Conservation (phyloP, 2,329 filamentous ascomycete species). For the Calycina herbarum region DNA sequence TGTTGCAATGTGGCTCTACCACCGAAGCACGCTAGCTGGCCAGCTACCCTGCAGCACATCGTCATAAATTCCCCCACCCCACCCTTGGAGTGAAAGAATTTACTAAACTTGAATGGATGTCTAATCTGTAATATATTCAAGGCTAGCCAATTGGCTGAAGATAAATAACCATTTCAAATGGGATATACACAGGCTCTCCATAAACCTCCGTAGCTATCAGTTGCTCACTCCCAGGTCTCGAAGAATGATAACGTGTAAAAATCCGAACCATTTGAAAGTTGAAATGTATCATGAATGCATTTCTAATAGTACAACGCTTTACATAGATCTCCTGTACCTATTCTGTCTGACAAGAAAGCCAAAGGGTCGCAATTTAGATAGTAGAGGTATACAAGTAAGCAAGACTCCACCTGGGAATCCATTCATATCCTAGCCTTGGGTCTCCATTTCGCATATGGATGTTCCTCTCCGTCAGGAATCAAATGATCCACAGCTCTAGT, state of each 20-base stretch:
- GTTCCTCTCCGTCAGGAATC: slow-evolving; percentile 44
- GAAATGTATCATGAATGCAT: no score
- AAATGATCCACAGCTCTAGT: slow-evolving; percentile 50
- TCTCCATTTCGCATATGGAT: slow-evolving; percentile 46
- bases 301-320: no score
- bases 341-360: background rate
- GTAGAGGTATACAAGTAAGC: background rate
- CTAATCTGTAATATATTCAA: no score
- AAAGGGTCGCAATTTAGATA: background rate
- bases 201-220: no score
- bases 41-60: background rate
- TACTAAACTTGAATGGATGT: no score
- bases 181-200: no score
- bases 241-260: no score
- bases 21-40: background rate
- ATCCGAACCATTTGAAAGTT: no score
- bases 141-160: no score
- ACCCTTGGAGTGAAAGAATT: no score
- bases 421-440: slow-evolving; percentile 34
- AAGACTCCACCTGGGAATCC: background rate
- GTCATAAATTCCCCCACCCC: background rate
- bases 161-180: no score
- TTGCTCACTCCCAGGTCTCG: no score
- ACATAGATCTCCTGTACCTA: background rate
- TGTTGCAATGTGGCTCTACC: slow-evolving; percentile 7